Base-by-base conservation (phyloP, 2,329 filamentous ascomycete species). In the Cercospora citrullina region DNA sequence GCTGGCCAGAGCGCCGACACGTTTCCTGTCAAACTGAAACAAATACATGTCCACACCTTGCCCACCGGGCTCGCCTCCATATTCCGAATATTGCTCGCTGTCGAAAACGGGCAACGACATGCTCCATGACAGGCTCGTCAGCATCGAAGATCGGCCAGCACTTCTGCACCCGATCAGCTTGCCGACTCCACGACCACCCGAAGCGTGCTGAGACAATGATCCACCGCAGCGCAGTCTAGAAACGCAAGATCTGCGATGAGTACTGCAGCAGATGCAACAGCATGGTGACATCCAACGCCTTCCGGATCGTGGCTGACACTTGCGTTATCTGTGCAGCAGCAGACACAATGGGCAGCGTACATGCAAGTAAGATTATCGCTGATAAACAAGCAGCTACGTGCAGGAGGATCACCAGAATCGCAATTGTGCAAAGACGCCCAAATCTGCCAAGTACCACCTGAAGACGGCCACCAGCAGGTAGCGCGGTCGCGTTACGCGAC, bases 11-110 rank as follows among this genome's bases (percentile, higher is more conserved):
- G 48, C 31, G 31, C 55, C 55, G 55, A 33, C 30, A 59, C 55
- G 55, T 59, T 59, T 23, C 16, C 55, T 59, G 55, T 59, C 30
- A 33, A 59, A 21, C 55, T 59, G 55, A 59, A 36, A 59, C 55
- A 59, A 39, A 10, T 23, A 18, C 28, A 23, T 23, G 31, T 18
- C 55, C 28, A 59, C 55, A 59, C 30, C 55, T 59, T 18, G 55
- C 55, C 53, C 23, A 28, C 53, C 53, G 23, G 53, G 5, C 55
- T 59, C 30, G 28, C 55, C 28, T 36, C 55, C 16, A 18, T 33
- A 28, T 31, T 7, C 55, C 30, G 55, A 21, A 33, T 10, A 59
- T 31, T 36, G 31, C 55, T 33, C 30, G 18, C 28, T 18, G 55
- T 21, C 55, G 23, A 33, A 23, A 36, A 36, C 12, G 28, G 55